phyloP scores from a whole-genome alignment of 192 early-diverging fungal species.

The Funneliformis mosseae region DNA sequence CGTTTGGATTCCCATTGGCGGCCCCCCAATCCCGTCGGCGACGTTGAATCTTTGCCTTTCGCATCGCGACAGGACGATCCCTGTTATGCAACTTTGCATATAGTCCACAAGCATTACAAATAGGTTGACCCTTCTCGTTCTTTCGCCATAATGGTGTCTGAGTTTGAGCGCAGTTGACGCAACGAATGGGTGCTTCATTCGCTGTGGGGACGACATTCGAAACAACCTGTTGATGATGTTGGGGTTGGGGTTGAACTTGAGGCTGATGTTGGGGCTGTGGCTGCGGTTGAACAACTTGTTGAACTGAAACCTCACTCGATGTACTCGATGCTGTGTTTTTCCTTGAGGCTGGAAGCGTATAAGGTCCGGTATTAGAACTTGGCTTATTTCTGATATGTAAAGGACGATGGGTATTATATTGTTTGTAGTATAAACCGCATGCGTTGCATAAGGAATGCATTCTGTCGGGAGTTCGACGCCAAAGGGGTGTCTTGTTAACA shows the following conservation, averaged over 20 bases:
- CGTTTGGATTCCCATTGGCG: constrained; percentile 27
- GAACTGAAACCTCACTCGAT: neutral
- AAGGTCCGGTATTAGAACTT: constrained; percentile 40
- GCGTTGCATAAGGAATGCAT: constrained; percentile 85
- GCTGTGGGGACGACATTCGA: constrained; percentile 19
- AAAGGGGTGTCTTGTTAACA: constrained; percentile 74
- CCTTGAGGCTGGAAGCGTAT: constrained; percentile 40
- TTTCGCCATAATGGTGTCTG: constrained; percentile 81
- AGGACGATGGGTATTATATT: constrained; percentile 61
- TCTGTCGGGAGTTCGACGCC: constrained; percentile 77
- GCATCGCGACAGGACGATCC: constrained; percentile 82
- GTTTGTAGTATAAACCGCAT: constrained; percentile 72
- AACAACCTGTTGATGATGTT: constrained; percentile 34
- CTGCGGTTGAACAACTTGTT: constrained; percentile 12
- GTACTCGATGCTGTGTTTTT: constrained; percentile 1
- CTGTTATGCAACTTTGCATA: constrained; percentile 94
- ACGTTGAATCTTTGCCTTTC: constrained; percentile 64
- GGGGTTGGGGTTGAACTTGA: constrained; percentile 29
- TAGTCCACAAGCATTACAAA: constrained; percentile 83
- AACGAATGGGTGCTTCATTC: constrained; percentile 34
- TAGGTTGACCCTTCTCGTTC: constrained; percentile 69
- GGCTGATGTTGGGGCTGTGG: constrained; percentile 26
- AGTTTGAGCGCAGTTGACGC: constrained; percentile 72
- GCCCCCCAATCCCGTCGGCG: constrained; percentile 57
- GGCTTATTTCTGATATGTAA: constrained; percentile 60